Conservation (phyloP, 345 rosid species). For the Gossypium herbaceum region DNA sequence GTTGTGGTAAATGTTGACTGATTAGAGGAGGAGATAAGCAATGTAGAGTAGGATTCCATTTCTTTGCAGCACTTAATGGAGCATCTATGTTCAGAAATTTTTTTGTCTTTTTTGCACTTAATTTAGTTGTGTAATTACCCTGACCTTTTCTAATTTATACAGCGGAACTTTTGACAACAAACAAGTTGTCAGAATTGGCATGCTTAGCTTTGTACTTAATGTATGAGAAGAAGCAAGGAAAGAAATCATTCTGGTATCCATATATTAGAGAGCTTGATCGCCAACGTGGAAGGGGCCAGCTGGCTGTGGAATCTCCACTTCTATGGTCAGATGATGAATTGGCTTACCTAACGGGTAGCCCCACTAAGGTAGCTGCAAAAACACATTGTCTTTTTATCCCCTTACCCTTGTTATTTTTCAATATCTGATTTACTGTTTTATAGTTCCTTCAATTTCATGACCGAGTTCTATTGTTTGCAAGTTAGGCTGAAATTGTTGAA, state of each 20-base stretch:
- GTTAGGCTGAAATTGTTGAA: constrained; percentile 79
- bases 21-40: constrained; percentile 4
- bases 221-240: constrained; percentile 98
- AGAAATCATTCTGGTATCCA: constrained; percentile 90
- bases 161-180: constrained; percentile 89
- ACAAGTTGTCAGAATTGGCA: constrained; percentile 89
- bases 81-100: not conserved
- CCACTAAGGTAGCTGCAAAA: constrained; percentile 58
- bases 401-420: not conserved
- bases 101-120: not conserved
- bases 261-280: constrained; percentile 97
- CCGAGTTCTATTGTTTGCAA: constrained; percentile 21
- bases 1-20: not conserved
- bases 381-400: not conserved
- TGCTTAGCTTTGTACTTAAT: constrained; percentile 90
- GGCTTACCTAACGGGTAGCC: constrained; percentile 88
- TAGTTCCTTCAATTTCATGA: constrained; percentile 18
- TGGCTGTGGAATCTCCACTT: constrained; percentile 93
- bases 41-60: not conserved
- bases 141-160: constrained; percentile 16
- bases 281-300: constrained; percentile 90
- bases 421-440: not conserved
- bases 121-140: not conserved
- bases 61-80: not conserved
- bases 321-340: constrained; percentile 86